Base-by-base conservation (phyloP, 139 green algal species). In the Axilococcus clingmanii region DNA sequence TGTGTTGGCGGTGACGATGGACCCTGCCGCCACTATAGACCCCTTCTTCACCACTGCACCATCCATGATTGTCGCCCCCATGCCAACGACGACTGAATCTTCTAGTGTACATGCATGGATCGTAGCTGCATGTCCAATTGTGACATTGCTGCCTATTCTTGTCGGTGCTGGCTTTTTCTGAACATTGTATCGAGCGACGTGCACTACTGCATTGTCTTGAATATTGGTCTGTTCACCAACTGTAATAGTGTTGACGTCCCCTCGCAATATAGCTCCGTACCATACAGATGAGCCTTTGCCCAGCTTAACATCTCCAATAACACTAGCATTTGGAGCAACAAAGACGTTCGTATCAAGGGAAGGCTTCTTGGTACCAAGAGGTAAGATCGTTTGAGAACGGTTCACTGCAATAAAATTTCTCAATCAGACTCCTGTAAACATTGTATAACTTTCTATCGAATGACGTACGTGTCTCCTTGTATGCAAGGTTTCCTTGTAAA, bases 241-340 rank as follows among this genome's bases (percentile, higher is more conserved):
- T 2, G 37, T 56, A 28, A 97, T 88, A 53, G 52, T 59, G 67
- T 94, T 95, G 14, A 97, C 86, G 57, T 97, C 90, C 11, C 80
- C 89, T 64, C 90, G 51, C 16, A 97, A 47, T 0, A 96, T 69
- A 2, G 83, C 76, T 2, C 82, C 82, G 64, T 97, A 95, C 87
- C 87, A 96, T 7, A 97, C 69, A 4, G 80, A 89, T 0, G 72
- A 77, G 6, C 69, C 66, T 11, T 75, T 65, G 23, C 87, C 82
- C 14, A 97, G 57, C 8, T 65, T 85, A 4, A 98, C 91, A 51
- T 94, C 76, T n/a, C 90, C 90, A 17, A 96, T 76, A 17, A 97
- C 65, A 5, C 65, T 84, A 3, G 90, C 87, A 45, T 84, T 94
- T 4, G 82, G 83, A 1, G 90, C 90, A 5, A 97, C 78, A 65